Base-by-base conservation (phyloP, 1,284 basidiomycete genomes). In the Acaromyces ingoldii region DNA sequence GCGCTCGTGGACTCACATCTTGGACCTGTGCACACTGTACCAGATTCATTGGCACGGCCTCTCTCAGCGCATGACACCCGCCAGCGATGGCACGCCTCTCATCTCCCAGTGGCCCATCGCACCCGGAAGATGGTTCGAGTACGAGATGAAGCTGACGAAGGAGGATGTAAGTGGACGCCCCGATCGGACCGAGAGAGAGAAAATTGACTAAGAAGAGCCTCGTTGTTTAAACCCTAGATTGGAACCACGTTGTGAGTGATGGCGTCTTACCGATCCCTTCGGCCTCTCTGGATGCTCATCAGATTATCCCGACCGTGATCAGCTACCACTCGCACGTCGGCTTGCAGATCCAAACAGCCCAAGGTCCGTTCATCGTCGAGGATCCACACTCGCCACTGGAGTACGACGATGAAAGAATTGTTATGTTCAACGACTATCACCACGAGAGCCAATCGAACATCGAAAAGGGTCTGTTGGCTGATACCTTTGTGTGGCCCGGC, bases 301-400 rank as follows among this genome's bases (percentile, higher is more conserved):
- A n/a, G n/a, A n/a, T n/a, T n/a, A n/a, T n/a, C n/a, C n/a, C n/a
- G n/a, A n/a, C n/a, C n/a, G n/a, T n/a, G n/a, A 34, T 13, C 41
- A 54, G 56, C 15, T 70, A 66, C 47, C 70, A 73, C 38, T 36
- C 56, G 2, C 70, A 73, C 41, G 65, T 66, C 10, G 69, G 63
- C 0, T 41, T 62, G 15, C 62, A 70, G 33, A 44, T 58, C 1
- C 62, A 61, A 52, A 67, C 58, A 1, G 67, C 62, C 10, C 56
- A 64, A 17, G 70, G 65, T 2, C 55, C 48, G 4, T 39, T 73
- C 25, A 55, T 73, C 31, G 55, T 73, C 4, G 63, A 67, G 22
- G 62, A 65, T 39, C 49, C 55, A 1, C 2, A 21, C 15, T 39
- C 53, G 11, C 53, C 63, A 22, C 60, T 57, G 34, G 10, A 25